Base-by-base conservation (phyloP, 805 yeast species). In the Lipomyces oligophaga region DNA sequence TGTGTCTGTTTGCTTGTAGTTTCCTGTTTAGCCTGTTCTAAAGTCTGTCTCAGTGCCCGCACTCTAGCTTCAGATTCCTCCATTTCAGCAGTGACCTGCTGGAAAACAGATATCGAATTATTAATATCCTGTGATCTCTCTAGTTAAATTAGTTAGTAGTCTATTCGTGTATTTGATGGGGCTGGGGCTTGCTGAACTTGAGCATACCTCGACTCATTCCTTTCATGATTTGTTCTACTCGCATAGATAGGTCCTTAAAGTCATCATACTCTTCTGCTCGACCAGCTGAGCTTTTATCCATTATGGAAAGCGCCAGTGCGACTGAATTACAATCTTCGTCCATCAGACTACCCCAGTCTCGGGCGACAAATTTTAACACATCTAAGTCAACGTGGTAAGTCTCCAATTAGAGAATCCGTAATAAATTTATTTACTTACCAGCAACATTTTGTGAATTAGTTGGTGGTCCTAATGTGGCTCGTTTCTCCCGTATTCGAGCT, bases 261-360 rank as follows among this genome's bases (percentile, higher is more conserved):
- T 85, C 88, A 1, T 73, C 73, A 47, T 73, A 72, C 49, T 81
- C 77, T 58, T 81, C 82, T 0, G 95, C 95, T 58, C 85, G 67
- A 0, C 97, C 97, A n/a, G 88, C 93, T 0, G 95, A 84, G 1
- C 95, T 80, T 58, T 81, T 82, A 64, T 90, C 97, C 59, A 88
- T 69, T 47, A 93, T 70, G 1, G 89, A 80, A 32, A 90, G 70
- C 0, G 96, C 96, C 42, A 82, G 70, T 58, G 87, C 96, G 37
- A 93, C 73, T 1, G 96, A 95, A 61, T 87, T 88, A 44, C 86
- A 78, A 40, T 78, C 74, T 6, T 72, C 73, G 1, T 69, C 67
- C 5, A 74, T 64, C 5, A 80, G 64, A 42, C 76, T 73, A 35
- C 68, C 67, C 81, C 81, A 78, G 46, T 72, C 72, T 3, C 67